Evolutionary conservation across 805 yeast species (phyloP), one percentile per base, ranked within the genome.

Genomic region (Myxozyma geophila): DNA sequence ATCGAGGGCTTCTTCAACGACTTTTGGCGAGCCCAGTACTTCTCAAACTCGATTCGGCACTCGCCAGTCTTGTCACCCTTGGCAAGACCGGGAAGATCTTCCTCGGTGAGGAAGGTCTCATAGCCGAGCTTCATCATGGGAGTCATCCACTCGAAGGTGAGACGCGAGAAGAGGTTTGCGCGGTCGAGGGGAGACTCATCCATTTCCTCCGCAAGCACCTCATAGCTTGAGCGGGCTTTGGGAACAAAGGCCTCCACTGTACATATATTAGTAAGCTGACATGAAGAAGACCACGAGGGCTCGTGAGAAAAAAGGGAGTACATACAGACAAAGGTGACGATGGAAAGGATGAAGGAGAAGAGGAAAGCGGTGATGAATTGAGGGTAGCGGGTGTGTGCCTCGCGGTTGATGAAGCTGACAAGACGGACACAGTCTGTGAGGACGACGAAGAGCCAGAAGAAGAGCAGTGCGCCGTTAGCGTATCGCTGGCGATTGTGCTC

Each of bases 141-240:
- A 21, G 91, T 86, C 96, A 95, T 90, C 98, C 99, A 95, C 35
- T 86, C 78, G 74, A 95, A 93, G 0, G 96, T 87, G 57, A 93
- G 78, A 58, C 83, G 80, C 1, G 96, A 87, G 67, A 93, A 84
- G 15, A 92, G 78, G 73, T 92, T 87, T 12, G 91, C 89, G 59
- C 74, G 74, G 46, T 85, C 87, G 48, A 79, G 76, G 0, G 87
- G 88, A 50, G 74, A 72, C 49, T 67, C 69, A 56, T 74, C 73
- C 48, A 62, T 61, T 66, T 79, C 76, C 63, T 70, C 70, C 9
- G 77, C 71, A 55, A 79, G 64, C 33, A 73, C 72, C 55, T 74
- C 77, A 21, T 72, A 62, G 23, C 73, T 72, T 13, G 73, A 55
- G n/a, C 62, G 63, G 21, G 81, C 78, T 12, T 76, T 72, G 15